Evolutionary conservation across 257 asterid genomes (phyloP).

Genomic region (Nicotiana knightiana): DNA sequence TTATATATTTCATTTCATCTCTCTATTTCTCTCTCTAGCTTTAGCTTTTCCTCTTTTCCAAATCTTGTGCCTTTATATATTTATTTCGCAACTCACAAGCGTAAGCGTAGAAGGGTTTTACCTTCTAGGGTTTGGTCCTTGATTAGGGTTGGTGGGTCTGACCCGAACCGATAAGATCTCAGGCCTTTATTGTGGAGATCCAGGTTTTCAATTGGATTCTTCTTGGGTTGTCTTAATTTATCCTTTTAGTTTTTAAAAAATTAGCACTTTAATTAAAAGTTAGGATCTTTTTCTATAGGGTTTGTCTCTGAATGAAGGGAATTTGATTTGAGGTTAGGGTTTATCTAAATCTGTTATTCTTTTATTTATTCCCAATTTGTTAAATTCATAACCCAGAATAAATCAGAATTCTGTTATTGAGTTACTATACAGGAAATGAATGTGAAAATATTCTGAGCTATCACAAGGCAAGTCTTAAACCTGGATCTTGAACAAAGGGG

Average conservation of each 20-base stretch:
- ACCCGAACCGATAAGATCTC: constrained; percentile 5
- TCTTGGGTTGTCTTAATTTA: background rate
- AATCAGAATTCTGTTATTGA: background rate
- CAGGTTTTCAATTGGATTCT: constrained; percentile 18
- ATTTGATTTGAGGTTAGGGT: constrained; percentile 17
- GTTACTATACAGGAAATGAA: background rate
- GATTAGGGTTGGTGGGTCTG: constrained; percentile 36
- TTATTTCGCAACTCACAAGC: too few relatives aligned
- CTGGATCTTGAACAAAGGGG: background rate
- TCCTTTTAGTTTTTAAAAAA: background rate
- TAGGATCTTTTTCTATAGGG: constrained; percentile 21
- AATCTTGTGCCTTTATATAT: constrained; percentile 5
- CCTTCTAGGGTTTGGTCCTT: constrained; percentile 5
- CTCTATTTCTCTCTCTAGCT: constrained; percentile 22
- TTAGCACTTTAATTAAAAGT: constrained; percentile 32
- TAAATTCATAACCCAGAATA: background rate
- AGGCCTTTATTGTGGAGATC: background rate
- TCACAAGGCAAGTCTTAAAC: background rate
- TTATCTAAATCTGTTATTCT: constrained; percentile 11
- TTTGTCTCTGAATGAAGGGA: constrained; percentile 9
- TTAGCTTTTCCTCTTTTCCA: constrained; percentile 1
- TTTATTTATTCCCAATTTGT: background rate
- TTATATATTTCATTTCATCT: background rate
- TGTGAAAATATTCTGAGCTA: background rate
- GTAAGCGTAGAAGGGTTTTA: constrained; percentile 7